Evolutionary conservation across 2,329 filamentous ascomycete genomes (phyloP).

Genomic region (Shiraia bambusicola): DNA sequence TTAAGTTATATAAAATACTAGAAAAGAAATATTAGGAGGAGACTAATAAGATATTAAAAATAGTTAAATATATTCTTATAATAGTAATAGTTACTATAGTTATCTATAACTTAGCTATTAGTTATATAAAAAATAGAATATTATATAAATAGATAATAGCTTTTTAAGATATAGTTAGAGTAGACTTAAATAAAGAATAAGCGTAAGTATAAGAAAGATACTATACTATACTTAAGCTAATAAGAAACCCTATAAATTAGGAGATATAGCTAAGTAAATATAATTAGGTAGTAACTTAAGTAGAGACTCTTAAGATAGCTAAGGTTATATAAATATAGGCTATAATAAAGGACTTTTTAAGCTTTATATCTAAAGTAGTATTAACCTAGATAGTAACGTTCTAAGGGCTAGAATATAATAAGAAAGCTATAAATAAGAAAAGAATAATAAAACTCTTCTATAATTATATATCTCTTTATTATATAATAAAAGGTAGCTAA

Average conservation of each 20-base stretch:
- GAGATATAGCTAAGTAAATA: conserved; percentile 1
- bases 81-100: not conserved
- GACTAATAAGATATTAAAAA: not conserved
- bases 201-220: conserved; percentile 2
- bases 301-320: not conserved
- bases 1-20: too few relatives aligned
- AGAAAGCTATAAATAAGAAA: too few relatives aligned
- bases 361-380: not conserved
- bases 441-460: conserved; percentile 4
- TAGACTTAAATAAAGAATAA: not conserved
- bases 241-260: not conserved
- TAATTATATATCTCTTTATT: not conserved
- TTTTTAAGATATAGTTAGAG: conserved; percentile 1
- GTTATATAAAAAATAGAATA: not conserved
- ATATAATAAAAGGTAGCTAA: not conserved
- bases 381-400: conserved; percentile 1
- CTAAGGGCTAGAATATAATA: conserved; percentile 1
- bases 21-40: conserved; percentile 1
- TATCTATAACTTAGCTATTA: conserved; percentile 2
- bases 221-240: not conserved
- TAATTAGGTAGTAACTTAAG: conserved; percentile 1
- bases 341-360: conserved; percentile 1
- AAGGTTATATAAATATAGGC: not conserved
- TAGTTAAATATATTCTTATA: conserved; percentile 3
- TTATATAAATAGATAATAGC: not conserved